A percentile compares a stretch with the other conserved stretches of the same genome.
These are phyloP conservation scores for Apium graveolens DNA, from an alignment of 129 eudicot species.

Conservation along the genomic window DNA sequence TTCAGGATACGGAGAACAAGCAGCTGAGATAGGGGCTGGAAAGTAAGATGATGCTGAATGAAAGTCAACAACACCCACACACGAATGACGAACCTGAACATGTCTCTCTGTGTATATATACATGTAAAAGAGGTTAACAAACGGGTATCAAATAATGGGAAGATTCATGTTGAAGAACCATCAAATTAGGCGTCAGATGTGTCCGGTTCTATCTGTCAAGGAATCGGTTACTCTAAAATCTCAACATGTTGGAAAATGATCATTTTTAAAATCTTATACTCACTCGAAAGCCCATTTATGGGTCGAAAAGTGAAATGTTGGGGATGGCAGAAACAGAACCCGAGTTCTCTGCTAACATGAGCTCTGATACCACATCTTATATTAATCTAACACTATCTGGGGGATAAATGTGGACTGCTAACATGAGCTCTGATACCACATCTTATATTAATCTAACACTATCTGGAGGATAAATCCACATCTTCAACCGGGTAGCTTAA, in stretches of 20 bases:
- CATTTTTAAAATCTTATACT: no score
- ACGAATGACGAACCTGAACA: not conserved
- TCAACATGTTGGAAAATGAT: no score
- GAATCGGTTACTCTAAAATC: no score
- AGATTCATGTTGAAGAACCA: not conserved
- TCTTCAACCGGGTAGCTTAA: not conserved
- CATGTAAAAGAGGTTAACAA: not conserved
- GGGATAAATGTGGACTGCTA: no score
- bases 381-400: no score
- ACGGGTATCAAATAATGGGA: not conserved
- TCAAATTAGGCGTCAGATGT: constrained; percentile 3
- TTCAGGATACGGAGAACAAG: not conserved
- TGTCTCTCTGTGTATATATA: not conserved
- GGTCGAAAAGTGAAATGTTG: no score
- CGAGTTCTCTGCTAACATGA: no score
- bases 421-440: no score
- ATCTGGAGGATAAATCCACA: not conserved
- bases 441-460: no score
- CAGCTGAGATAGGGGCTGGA: not conserved
- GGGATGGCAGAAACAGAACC: no score
- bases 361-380: no score
- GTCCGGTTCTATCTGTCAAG: constrained; percentile 4
- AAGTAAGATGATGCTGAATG: not conserved
- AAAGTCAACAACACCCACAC: not conserved
- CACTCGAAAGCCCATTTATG: no score